phyloP scores from a whole-genome alignment of 257 asterid species.

The Mentha longifolia region DNA sequence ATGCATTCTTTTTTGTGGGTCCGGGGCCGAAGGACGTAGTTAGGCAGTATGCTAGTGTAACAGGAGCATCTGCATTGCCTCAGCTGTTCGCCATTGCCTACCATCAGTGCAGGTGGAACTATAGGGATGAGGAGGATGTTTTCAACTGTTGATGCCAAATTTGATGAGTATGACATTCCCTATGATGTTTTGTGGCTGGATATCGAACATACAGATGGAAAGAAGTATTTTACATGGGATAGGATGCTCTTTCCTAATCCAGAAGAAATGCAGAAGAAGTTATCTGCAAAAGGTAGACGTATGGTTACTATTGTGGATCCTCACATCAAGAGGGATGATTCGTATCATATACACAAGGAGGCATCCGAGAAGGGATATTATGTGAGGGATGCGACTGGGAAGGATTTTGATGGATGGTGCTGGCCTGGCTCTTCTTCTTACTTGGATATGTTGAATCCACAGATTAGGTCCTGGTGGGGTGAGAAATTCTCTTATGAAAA shows the following conservation, averaged over 20 bases:
- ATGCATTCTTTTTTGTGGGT: constrained; percentile 89
- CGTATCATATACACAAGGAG: constrained; percentile 85
- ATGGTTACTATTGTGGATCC: constrained; percentile 99
- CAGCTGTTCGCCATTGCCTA: constrained; percentile 88
- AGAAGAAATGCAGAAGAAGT: constrained; percentile 89
- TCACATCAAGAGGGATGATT: constrained; percentile 91
- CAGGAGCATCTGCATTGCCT: constrained; percentile 91
- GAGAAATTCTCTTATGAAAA: constrained; percentile 70
- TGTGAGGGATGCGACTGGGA: constrained; percentile 83
- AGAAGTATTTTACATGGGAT: constrained; percentile 96
- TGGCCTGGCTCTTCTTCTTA: constrained; percentile 99
- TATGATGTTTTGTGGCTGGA: constrained; percentile 99
- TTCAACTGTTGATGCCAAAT: constrained; percentile 77
- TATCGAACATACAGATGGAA: constrained; percentile 96
- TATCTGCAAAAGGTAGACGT: constrained; percentile 91
- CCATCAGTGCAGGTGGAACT: constrained; percentile 99
- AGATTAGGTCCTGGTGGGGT: constrained; percentile 97
- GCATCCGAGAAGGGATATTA: constrained; percentile 84
- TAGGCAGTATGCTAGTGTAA: constrained; percentile 80
- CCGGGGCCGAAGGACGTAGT: constrained; percentile 94
- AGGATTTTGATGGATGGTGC: constrained; percentile 99
- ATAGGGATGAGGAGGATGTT: constrained; percentile 96
- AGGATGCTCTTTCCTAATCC: constrained; percentile 82
- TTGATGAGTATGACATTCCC: constrained; percentile 93
- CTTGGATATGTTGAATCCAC: constrained; percentile 80